Evolutionary conservation across 2,329 filamentous ascomycete genomes (phyloP), one percentile per base, ranked within the genome.

Genomic region (Bimuria novae-zelandiae): DNA sequence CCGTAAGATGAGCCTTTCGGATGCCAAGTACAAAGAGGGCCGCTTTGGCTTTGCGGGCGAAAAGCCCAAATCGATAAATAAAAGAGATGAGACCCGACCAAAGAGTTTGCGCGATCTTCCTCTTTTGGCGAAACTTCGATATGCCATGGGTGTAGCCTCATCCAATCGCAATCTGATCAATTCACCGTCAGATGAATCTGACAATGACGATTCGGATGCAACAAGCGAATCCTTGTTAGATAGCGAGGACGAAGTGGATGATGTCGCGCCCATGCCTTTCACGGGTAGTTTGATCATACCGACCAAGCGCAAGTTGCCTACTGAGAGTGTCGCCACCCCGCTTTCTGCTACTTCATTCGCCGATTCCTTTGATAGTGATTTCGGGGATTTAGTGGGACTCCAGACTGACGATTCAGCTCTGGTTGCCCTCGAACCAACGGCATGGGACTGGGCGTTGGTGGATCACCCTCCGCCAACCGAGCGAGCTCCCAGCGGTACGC

Each of bases 1-100:
- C 56, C 72, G 74, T 30, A 77, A 76, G 45, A 64, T 83, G 50
- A 71, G 73, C 33, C 60, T 75, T 21, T 78, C 79, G 50, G 79
- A 83, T 62, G 72, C 79, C 19, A 85, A 84, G 61, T 86, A 85
- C 67, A 73, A 75, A 40, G 68, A 75, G 27, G 80, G 80, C 7
- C 78, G 77, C 42, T 83, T 75, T 39, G 64, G 61, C 35, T 62
- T 66, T 16, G n/a, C 55, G 3, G 39, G 57, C 23, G 47, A 53
- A 42, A 62, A 27, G 11, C 48, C 12, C 33, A 52, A 16, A 37
- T 45, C 4, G 22, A 39, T 8, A 11, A 48, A 16, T 21, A 44
- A 7, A n/a, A 29, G 37, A 50, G 48, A 54, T 29, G 16, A 27
- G 29, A 39, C 37, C 7, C 59, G 62, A 12, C 47, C 61, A 1